Evolutionary conservation across 139 green algal species (phyloP).

Genomic region (Zygnema cylindricum): DNA sequence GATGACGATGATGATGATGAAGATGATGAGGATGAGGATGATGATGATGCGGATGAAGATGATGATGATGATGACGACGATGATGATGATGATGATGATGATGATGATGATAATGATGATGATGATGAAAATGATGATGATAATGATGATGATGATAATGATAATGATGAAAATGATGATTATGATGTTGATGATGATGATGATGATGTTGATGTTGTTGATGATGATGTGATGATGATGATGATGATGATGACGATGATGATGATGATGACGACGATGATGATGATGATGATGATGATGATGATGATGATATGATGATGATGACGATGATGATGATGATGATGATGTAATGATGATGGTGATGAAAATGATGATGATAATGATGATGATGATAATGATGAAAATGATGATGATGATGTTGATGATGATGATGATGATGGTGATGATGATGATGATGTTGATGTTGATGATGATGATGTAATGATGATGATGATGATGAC

Average conservation of each 20-base stretch:
- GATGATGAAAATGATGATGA: not conserved
- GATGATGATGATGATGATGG: no score
- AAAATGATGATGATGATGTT: no score
- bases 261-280: not conserved
- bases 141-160: not conserved
- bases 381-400: no score
- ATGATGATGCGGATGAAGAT: not conserved
- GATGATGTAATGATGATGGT: not conserved
- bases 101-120: not conserved
- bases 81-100: constrained; percentile 3
- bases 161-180: not conserved
- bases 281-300: not conserved
- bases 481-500: no score
- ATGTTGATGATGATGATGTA: no score
- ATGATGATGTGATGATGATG: no score
- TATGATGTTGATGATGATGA: not conserved
- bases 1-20: no score
- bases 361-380: no score
- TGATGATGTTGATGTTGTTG: no score
- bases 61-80: not conserved
- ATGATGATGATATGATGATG: not conserved
- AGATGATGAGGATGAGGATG: not conserved
- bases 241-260: not conserved
- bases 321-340: not conserved
- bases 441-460: no score